Evolutionary conservation across 345 rosid species (phyloP), one percentile per base, ranked within the genome.

Genomic region (Bruguiera gymnorhiza): DNA sequence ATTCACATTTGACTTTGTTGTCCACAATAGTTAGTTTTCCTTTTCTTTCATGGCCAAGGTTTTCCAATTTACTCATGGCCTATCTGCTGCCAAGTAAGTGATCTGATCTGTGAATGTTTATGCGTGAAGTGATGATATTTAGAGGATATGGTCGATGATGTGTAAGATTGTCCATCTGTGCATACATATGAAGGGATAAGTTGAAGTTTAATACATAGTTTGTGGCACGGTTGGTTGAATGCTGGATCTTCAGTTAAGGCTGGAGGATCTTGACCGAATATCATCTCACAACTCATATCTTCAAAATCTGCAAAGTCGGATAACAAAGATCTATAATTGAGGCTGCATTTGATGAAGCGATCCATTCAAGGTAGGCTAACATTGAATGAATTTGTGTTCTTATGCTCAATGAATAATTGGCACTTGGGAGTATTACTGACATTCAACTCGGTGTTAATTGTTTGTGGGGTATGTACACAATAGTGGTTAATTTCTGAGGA

Each of bases 271-370:
- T 84, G 86, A 53, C 98, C 98, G 66, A 86, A 91, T 77, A 95
- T 83, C 93, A 91, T 91, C 81, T 91, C 83, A 24, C 99, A 95
- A 61, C 97, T 95, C 88, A 88, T 89, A 74, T 91, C 96, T 55
- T 92, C 88, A 84, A 95, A 95, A 85, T 95, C 97, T 95, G 85
- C 77, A 81, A 56, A 71, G 73, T 66, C 66, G 79, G 46, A 70
- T 59, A 62, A 50, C 19, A 52, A 31, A 60, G 9, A 63, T 34
- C 32, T n/a, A 63, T 65, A 26, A 50, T 68, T 34, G 36, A 19
- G 30, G 64, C 56, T 60, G 16, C 60, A 62, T 57, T 55, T n/a
- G 15, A 39, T n/a, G 26, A 60, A 59, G 54, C 13, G 18, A 36
- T 46, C 32, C 62, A 67, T 58, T 61, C 27, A 62, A 55, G 8